These are phyloP conservation scores for Eucommia ulmoides DNA, from an alignment of 257 asterid genomes.

Conservation along the genomic window DNA sequence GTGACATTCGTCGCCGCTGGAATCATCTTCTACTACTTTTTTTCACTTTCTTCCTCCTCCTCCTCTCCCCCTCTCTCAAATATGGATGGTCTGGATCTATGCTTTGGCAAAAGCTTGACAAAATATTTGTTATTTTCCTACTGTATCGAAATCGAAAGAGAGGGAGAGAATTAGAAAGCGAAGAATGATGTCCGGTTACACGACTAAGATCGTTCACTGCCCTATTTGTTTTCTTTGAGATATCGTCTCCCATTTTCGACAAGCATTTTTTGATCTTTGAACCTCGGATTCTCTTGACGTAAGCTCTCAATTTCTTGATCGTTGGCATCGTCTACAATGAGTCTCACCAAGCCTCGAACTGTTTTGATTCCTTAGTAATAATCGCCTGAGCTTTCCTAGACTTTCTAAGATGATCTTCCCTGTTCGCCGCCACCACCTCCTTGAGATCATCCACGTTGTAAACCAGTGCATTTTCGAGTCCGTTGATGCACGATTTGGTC, in stretches of 20 bases:
- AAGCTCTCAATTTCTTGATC: constrained; percentile 84
- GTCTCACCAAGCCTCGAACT: constrained; percentile 92
- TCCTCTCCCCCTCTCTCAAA: too few species aligned
- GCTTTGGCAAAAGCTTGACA: too few species aligned
- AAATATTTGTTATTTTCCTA: too few species aligned
- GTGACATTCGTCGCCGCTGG: too few species aligned
- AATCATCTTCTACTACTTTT: too few species aligned
- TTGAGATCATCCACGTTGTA: constrained; percentile 91
- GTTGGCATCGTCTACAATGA: constrained; percentile 89
- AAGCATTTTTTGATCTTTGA: constrained; percentile 84
- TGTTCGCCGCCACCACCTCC: constrained; percentile 93
- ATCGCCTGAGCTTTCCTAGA: constrained; percentile 90
- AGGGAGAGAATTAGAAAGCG: too few species aligned
- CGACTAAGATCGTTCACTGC: constrained; percentile 88
- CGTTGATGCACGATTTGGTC: constrained; percentile 63
- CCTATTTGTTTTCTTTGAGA: constrained; percentile 64
- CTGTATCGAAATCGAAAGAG: too few species aligned
- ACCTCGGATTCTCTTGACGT: constrained; percentile 70
- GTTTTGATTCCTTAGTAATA: constrained; percentile 70
- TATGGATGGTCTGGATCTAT: too few species aligned
- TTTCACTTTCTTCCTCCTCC: too few species aligned
- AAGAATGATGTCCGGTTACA: too few species aligned
- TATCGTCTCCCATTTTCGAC: constrained; percentile 90
- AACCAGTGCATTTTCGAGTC: constrained; percentile 51
- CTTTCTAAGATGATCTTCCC: constrained; percentile 75